Evolutionary conservation across 2,329 filamentous ascomycete species (phyloP), one percentile per base, ranked within the genome.

Genomic region (Gyromitra esculenta): DNA sequence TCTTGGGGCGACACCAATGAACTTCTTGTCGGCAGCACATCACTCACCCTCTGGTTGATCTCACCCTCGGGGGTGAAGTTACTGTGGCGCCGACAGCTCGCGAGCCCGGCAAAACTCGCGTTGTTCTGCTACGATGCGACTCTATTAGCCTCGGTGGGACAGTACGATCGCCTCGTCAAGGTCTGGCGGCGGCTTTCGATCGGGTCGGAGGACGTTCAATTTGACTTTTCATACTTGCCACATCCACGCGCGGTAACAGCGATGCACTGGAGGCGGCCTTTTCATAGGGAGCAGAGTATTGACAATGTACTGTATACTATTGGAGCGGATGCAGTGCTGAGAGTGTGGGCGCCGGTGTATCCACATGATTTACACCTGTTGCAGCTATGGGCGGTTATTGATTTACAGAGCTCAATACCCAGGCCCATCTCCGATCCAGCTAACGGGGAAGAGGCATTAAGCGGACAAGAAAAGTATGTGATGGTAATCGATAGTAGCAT

Each of bases 301-400:
- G 92, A 96, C 50, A 96, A 97, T 83, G 91, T 97, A 0, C 87
- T 99, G 0, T 98, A 97, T 82, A 97, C 96, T 0, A 89, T 94
- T 79, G 96, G 93, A 80, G 87, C 89, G 13, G 96, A 99, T 82
- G 90, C 91, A 74, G 86, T 91, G 64, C 85, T 98, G 78, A 89
- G 94, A 59, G 88, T 97, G 52, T 99, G 95, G 95, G 91, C 91
- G 0, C 88, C 91, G 7, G 90, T 89, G 4, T 92, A 97, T 77
- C 87, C 89, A 48, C 88, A 91, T 80, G 89, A 90, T 21, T 86
- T 90, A 11, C 90, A 93, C 67, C 89, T 91, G 4, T 86, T 97
- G 82, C 89, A 92, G 71, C 87, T 96, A 48, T 97, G 94, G 90
- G 91, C 90, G 1, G 88, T 91, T 68, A 89, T 99, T 56, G 91